Base-by-base conservation (phyloP, 805 yeast genomes). In the Wickerhamiella cacticola region DNA sequence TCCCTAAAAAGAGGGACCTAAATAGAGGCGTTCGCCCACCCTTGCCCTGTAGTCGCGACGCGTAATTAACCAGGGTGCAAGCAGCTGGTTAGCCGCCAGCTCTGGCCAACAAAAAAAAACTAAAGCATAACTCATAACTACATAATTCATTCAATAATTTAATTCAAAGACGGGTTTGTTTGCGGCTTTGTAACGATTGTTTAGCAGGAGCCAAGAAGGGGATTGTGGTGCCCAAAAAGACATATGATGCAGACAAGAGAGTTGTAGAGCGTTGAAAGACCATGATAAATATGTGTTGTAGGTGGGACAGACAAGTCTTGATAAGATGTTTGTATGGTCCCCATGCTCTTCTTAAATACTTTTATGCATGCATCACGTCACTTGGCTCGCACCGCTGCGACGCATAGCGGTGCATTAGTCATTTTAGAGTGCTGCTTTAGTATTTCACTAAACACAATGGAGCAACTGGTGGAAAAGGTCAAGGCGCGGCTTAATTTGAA, bases 131-230 rank as follows among this genome's bases (percentile, higher is more conserved):
- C n/a, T 29, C 34, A 12, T 29, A 8, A 29, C 34, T 29, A 29
- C 34, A 29, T 29, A 29, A 9, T 13, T 29, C 34, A 29, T 29
- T 9, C 34, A 29, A 9, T 9, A 13, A 12, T 5, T 15, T 8
- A 28, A n/a, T 5, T 25, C 16, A 47, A 19, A 35, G 25, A 18
- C 18, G 16, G 23, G 26, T 18, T 46, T 38, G 26, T 19, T 50
- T 46, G 16, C 45, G 53, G 41, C 29, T 36, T 13, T 44, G 46
- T n/a, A 58, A 10, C 2, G 62, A 55, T 13, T 52, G 22, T 34
- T 56, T 57, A 2, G 63, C 57, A 2, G 65, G 65, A 42, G 61
- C 53, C 7, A 58, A 41, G 41, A 61, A 61, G 12, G 65, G 65
- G 5, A 54, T 52, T 2, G 56, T 53, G 23, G 58, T 43, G 24